phyloP scores from a whole-genome alignment of 352 stramenopile genomes.

The Phytophthora kernoviae region DNA sequence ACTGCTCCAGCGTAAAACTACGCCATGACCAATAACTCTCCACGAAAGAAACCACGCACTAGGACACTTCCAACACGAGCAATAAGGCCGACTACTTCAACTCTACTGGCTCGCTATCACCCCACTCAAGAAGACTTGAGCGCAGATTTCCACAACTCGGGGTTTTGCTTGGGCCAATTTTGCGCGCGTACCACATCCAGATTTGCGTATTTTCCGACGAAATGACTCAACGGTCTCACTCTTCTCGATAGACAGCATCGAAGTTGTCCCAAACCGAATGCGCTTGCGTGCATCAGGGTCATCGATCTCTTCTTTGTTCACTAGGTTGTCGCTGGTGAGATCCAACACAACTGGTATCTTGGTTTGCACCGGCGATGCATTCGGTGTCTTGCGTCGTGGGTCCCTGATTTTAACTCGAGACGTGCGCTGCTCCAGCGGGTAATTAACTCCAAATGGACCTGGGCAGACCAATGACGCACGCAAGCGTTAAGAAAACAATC shows the following conservation, averaged over 20 bases:
- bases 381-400: neutral
- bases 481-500: neutral
- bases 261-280: conserved; percentile 14
- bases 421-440: neutral
- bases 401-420: neutral
- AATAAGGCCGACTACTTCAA: neutral
- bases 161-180: conserved; percentile 14
- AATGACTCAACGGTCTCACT: conserved; percentile 13
- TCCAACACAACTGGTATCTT: neutral
- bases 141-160: conserved; percentile 3
- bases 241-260: conserved; percentile 6
- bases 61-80: neutral
- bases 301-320: neutral
- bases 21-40: no score
- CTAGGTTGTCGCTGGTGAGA: conserved; percentile 5
- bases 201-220: neutral
- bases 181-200: neutral
- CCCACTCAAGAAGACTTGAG: conserved; percentile 3
- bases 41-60: conserved; percentile 1
- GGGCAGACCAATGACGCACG: neutral
- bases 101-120: neutral
- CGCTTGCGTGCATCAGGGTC: neutral
- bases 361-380: neutral
- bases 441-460: neutral
- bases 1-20: no score